A percentile compares a stretch with the other conserved stretches of the same genome.
Evolutionary conservation across 2,329 filamentous ascomycete species (phyloP).

Genomic region (Lasiodiplodia citricola): DNA sequence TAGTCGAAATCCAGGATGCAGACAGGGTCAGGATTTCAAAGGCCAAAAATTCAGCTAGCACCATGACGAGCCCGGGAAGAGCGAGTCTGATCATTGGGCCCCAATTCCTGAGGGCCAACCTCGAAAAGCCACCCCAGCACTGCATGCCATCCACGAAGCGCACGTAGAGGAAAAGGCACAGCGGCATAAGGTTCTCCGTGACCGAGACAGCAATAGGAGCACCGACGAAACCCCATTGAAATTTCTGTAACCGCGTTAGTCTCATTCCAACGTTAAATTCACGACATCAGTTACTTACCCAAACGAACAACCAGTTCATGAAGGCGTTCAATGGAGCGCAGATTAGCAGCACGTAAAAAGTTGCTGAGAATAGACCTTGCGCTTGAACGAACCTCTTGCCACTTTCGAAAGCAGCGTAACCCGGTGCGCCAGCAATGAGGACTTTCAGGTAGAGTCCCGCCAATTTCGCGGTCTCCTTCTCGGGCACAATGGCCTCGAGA

Average conservation of each 20-base stretch:
- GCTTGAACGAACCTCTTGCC: conserved; percentile 89
- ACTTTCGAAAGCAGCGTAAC: conserved; percentile 76
- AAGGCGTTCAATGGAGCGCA: conserved; percentile 81
- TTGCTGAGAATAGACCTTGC: conserved; percentile 82
- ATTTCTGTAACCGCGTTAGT: conserved; percentile 28
- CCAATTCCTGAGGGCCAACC: conserved; percentile 74
- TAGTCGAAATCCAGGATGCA: conserved; percentile 77
- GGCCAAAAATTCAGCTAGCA: conserved; percentile 67
- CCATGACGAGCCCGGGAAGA: conserved; percentile 89
- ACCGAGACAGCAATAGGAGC: conserved; percentile 79
- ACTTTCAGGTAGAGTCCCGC: conserved; percentile 77
- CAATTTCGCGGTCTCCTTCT: conserved; percentile 70
- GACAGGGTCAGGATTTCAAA: conserved; percentile 66
- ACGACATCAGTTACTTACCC: conserved; percentile 53
- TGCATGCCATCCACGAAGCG: conserved; percentile 70
- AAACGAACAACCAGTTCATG: conserved; percentile 82
- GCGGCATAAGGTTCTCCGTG: conserved; percentile 75
- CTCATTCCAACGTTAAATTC: neutral
- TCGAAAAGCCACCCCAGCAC: conserved; percentile 80
- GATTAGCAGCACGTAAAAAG: conserved; percentile 80
- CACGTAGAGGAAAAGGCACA: conserved; percentile 76
- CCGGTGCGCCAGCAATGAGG: conserved; percentile 72
- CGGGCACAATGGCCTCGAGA: conserved; percentile 69
- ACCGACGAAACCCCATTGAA: conserved; percentile 67
- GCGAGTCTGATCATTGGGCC: conserved; percentile 86